phyloP scores from a whole-genome alignment of 2,329 filamentous ascomycete genomes.

The Coleophoma cylindrospora region DNA sequence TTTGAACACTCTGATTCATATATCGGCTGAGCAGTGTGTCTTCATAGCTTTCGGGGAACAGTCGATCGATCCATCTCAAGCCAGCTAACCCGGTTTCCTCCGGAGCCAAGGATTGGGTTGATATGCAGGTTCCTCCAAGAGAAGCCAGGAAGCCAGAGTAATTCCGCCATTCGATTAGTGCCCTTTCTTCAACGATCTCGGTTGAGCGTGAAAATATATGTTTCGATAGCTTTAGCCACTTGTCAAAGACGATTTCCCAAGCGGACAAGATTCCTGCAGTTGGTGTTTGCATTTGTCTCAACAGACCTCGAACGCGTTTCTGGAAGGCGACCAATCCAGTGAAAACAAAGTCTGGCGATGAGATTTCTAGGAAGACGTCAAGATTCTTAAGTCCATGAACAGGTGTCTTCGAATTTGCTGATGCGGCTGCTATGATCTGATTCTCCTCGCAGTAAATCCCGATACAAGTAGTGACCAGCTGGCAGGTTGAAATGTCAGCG shows the following conservation, averaged over 20 bases:
- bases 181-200: constrained; percentile 49
- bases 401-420: constrained; percentile 44
- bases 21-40: constrained; percentile 56
- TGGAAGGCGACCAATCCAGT: constrained; percentile 67
- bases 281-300: constrained; percentile 56
- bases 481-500: constrained; percentile 59
- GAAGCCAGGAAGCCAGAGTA: constrained; percentile 65
- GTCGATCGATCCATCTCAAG: constrained; percentile 54
- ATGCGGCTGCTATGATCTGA: constrained; percentile 44
- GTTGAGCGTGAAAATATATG: constrained; percentile 49
- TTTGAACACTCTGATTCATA: constrained; percentile 57
- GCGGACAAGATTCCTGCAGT: constrained; percentile 62
- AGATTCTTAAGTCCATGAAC: constrained; percentile 53
- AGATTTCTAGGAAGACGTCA: constrained; percentile 56
- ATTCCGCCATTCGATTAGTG: constrained; percentile 62
- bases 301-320: constrained; percentile 54
- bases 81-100: constrained; percentile 54
- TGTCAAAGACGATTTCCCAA: constrained; percentile 62
- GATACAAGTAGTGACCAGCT: constrained; percentile 58
- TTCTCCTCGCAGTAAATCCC: constrained; percentile 59
- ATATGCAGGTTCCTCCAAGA: constrained; percentile 59
- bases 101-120: constrained; percentile 46
- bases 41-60: constrained; percentile 53
- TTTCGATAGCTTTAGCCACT: constrained; percentile 59
- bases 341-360: constrained; percentile 59